Percentiles rank a stretch among this genome's conserved stretches.
Conservation (phyloP, 345 rosid genomes). For the Corymbia maculata region DNA sequence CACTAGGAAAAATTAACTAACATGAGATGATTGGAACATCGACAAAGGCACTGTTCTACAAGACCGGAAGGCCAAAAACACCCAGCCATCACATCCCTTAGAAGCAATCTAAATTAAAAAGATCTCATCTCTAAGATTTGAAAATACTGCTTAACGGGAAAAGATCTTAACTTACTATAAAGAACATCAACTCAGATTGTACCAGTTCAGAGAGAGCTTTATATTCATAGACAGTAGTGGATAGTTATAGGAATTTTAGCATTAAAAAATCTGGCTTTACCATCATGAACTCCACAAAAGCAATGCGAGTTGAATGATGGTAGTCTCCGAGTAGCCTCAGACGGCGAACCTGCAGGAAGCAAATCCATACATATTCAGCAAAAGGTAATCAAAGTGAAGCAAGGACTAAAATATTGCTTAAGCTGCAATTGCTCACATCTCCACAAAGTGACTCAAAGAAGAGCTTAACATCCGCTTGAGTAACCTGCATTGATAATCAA, state of each 20-base stretch:
- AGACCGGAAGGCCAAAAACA: not conserved
- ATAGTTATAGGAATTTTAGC: not conserved
- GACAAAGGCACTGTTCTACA: not conserved
- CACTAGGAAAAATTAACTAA: not conserved
- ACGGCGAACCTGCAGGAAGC: constrained; percentile 57
- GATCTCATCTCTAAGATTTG: not conserved
- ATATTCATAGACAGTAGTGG: not conserved
- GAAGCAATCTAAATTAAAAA: not conserved
- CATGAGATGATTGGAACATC: not conserved
- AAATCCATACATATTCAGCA: not conserved
- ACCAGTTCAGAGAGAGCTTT: not conserved
- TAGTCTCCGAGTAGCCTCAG: constrained; percentile 92
- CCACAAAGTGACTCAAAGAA: constrained; percentile 90
- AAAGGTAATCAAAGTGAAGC: not conserved
- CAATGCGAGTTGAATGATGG: constrained; percentile 89
- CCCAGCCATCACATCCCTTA: not conserved
- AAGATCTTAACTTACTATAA: not conserved
- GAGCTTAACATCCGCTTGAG: constrained; percentile 71
- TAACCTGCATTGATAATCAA: constrained; percentile 40
- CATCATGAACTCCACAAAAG: constrained; percentile 86
- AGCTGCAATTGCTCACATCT: constrained; percentile 43
- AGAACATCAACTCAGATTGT: not conserved
- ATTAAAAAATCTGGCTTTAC: constrained; percentile 22
- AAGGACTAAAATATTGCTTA: not conserved
- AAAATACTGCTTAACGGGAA: not conserved